Percentiles rank a stretch among this genome's conserved stretches.
phyloP scores from a whole-genome alignment of 345 rosid genomes.

The Anacardium occidentale region DNA sequence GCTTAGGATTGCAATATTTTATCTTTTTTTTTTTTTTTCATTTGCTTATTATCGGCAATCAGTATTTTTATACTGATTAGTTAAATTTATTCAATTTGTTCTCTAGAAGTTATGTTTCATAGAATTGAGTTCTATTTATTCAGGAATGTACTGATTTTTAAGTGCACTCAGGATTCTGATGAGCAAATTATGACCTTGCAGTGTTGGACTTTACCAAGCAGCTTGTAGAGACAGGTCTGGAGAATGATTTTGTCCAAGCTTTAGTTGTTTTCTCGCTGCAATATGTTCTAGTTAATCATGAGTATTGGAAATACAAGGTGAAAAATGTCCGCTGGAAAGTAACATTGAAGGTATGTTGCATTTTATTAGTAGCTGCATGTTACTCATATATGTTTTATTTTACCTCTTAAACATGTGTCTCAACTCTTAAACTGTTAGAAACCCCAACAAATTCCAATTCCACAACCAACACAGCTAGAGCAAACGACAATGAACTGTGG shows the following conservation, averaged over 20 bases:
- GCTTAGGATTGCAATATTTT: constrained; percentile 12
- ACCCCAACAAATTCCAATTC: too few species aligned
- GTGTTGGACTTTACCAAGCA: constrained; percentile 79
- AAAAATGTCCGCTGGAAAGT: constrained; percentile 70
- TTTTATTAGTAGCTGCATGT: constrained; percentile 7
- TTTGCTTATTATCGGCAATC: background rate
- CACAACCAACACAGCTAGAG: too few species aligned
- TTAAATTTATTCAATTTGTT: background rate
- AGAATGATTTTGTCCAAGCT: constrained; percentile 61
- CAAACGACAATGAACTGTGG: too few species aligned
- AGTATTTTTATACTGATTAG: background rate
- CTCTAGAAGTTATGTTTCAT: background rate
- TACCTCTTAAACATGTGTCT: background rate
- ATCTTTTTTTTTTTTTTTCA: background rate
- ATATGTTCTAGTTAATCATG: constrained; percentile 80
- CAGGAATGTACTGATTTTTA: background rate
- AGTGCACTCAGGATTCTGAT: constrained; percentile 16
- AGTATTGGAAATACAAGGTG: constrained; percentile 75
- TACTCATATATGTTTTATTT: background rate
- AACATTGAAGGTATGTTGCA: constrained; percentile 61
- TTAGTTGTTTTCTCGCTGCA: constrained; percentile 73
- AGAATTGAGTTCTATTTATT: background rate
- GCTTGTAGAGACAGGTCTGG: constrained; percentile 73
- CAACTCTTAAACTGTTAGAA: too few species aligned
- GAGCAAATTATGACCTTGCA: constrained; percentile 42